Evolutionary conservation across 1,284 basidiomycete genomes (phyloP).

Genomic region (Erythrobasidium hasegawianum): DNA sequence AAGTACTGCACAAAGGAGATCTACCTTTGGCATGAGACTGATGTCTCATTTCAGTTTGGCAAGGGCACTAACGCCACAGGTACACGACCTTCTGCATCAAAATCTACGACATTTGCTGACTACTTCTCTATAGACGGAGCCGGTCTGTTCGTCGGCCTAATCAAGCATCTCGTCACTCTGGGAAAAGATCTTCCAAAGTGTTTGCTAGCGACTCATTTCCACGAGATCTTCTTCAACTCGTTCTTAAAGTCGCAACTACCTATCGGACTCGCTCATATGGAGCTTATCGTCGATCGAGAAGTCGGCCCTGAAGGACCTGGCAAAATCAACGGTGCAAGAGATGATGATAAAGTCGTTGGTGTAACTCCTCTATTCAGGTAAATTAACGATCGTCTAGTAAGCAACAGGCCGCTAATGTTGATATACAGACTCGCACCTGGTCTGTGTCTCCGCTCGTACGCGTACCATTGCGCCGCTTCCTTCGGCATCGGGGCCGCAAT

Average conservation of each 20-base stretch:
- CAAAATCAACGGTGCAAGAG: not conserved
- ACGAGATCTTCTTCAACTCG: constrained; percentile 71
- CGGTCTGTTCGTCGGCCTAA: constrained; percentile 76
- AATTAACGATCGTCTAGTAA: constrained; percentile 17
- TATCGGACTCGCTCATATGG: constrained; percentile 54
- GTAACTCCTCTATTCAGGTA: constrained; percentile 74
- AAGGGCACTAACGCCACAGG: constrained; percentile 76
- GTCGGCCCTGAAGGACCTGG: constrained; percentile 41
- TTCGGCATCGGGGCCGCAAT: constrained; percentile 69
- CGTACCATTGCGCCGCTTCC: constrained; percentile 72
- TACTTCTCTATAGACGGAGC: constrained; percentile 64
- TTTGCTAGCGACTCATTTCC: constrained; percentile 81
- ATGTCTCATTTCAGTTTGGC: too few relatives aligned
- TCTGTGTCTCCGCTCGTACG: constrained; percentile 69
- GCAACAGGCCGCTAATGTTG: constrained; percentile 31
- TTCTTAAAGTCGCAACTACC: constrained; percentile 62
- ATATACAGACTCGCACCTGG: constrained; percentile 62
- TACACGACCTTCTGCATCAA: constrained; percentile 44
- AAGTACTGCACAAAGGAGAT: too few relatives aligned
- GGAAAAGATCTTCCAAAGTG: constrained; percentile 68
- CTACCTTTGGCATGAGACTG: too few relatives aligned
- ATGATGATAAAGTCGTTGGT: constrained; percentile 37
- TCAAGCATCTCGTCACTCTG: constrained; percentile 67
- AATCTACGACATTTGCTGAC: too few relatives aligned
- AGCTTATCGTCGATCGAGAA: constrained; percentile 56